Evolutionary conservation across 257 asterid species (phyloP).

Genomic region (Nicotiana tomentosiformis): DNA sequence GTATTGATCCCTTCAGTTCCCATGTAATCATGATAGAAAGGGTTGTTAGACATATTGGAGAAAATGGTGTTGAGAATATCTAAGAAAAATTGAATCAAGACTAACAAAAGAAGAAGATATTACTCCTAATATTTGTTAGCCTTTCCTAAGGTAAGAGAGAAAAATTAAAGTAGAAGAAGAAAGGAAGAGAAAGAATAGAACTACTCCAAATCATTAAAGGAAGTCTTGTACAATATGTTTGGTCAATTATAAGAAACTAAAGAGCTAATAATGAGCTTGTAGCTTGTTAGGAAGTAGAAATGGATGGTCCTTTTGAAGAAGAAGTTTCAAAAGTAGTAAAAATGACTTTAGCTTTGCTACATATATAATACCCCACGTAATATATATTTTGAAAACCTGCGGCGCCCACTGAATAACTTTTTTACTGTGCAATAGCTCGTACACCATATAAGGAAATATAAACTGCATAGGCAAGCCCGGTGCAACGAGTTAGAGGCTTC

Average conservation of each 20-base stretch:
- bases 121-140: background rate
- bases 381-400: no score
- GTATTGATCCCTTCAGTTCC: constrained; percentile 5
- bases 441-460: no score
- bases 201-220: background rate
- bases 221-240: background rate
- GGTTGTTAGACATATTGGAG: constrained; percentile 5
- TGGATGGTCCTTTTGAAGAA: background rate
- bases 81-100: background rate
- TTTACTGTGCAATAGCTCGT: no score
- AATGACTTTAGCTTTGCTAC: background rate
- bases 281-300: background rate
- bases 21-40: constrained; percentile 13
- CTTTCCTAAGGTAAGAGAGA: background rate
- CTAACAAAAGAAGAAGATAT: background rate
- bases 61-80: background rate
- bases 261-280: background rate
- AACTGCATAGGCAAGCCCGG: no score
- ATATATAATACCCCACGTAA: background rate
- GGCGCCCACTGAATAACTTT: accelerated
- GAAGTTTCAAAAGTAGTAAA: background rate
- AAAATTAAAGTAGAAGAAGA: background rate
- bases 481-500: no score
- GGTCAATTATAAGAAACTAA: background rate
- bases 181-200: background rate